Percentiles rank a stretch among this genome's conserved stretches.
Conservation (phyloP, 2,329 filamentous ascomycete genomes). For the Aspergillus uvarum region DNA sequence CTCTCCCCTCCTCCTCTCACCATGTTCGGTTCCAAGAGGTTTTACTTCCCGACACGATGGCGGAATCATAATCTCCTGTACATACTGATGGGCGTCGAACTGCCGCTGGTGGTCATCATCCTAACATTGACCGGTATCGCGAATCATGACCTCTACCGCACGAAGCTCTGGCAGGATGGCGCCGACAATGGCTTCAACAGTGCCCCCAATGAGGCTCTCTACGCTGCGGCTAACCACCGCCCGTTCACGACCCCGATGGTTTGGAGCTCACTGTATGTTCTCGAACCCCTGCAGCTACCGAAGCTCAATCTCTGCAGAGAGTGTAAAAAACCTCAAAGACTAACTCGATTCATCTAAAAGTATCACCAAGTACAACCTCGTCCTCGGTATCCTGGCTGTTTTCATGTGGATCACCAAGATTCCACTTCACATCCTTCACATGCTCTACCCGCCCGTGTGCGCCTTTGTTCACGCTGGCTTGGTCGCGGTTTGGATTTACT, state of each 20-base stretch:
- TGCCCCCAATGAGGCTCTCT: slow-evolving; percentile 55
- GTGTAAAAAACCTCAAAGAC: neutral
- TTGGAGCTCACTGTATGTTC: slow-evolving; percentile 60
- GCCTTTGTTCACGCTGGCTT: slow-evolving; percentile 53
- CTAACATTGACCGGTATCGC: slow-evolving; percentile 63
- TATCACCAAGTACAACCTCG: slow-evolving; percentile 61
- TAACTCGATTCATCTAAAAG: slow-evolving; percentile 38
- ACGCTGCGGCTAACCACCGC: slow-evolving; percentile 60
- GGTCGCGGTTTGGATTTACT: slow-evolving; percentile 55
- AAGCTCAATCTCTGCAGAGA: neutral
- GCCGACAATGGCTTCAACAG: slow-evolving; percentile 63
- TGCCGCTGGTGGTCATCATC: slow-evolving; percentile 57
- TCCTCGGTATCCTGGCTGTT: slow-evolving; percentile 60
- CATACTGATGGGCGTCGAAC: slow-evolving; percentile 55
- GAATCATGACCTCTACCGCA: slow-evolving; percentile 60
- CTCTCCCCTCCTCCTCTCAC: neutral
- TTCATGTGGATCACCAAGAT: slow-evolving; percentile 62
- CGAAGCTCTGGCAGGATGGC: slow-evolving; percentile 62
- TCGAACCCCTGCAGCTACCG: neutral
- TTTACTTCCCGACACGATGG: slow-evolving; percentile 54
- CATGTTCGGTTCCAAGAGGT: neutral
- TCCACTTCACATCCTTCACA: slow-evolving; percentile 56
- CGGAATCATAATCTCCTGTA: slow-evolving; percentile 53
- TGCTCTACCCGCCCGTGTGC: slow-evolving; percentile 58
- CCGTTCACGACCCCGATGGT: slow-evolving; percentile 55